Evolutionary conservation across 2,329 filamentous ascomycete species (phyloP), one percentile per base, ranked within the genome.

Genomic region (Dactylonectria macrodidyma): DNA sequence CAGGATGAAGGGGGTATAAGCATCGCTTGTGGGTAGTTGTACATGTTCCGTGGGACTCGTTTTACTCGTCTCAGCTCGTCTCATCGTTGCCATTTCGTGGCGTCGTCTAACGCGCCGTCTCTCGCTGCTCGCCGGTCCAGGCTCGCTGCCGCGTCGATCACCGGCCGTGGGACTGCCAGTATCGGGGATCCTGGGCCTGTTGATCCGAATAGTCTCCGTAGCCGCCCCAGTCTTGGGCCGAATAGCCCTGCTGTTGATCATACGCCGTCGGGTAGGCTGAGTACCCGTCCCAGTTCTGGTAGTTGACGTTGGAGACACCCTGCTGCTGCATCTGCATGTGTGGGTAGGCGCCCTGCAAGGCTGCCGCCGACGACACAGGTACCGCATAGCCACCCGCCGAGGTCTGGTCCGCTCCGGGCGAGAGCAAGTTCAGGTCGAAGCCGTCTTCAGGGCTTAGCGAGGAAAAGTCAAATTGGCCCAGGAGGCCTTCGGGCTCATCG

Each of bases 401-500:
- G n/a, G 55, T 50, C 26, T 69, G 73, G 26, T 75, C 71, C 34
- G 60, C 68, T 14, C 73, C 65, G 5, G 68, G 48, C 24, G 71
- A 76, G 19, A 77, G 68, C 41, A 72, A 41, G 65, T 65, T 73
- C 46, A 78, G 62, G 46, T 79, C 77, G 63, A 79, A 78, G n/a
- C 70, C 76, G 33, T 78, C 77, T n/a, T 79, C 77, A 1, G 76
- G 77, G 24, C 71, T 67, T 50, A 79, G 73, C 65, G 71, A 69
- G 22, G 75, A 72, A 54, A 77, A 76, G 67, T 79, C 77, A 14
- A 79, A 71, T 16, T 74, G 73, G 46, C 70, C 71, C 44, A 79
- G 71, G 9, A 72, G 67, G 1, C 72, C 73, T n/a, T 67, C 73
- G 19, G 63, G 38, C 26, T 78, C 76, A 1, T 73, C 74, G 5